phyloP scores from a whole-genome alignment of 2,329 filamentous ascomycete genomes.

The Epichloe sp. region DNA sequence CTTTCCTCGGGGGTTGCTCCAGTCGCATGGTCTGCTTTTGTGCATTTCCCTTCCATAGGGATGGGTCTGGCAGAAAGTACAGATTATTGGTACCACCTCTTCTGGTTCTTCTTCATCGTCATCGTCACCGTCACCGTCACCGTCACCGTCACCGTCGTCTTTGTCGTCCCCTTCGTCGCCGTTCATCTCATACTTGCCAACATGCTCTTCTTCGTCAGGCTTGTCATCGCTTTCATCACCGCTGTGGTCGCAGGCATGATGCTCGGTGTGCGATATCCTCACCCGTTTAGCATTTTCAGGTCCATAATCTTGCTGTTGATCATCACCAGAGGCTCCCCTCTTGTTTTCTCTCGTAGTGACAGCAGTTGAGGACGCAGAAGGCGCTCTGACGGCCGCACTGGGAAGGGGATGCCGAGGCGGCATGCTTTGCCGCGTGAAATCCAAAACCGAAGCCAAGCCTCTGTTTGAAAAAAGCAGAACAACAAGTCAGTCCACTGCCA shows the following conservation, averaged over 20 bases:
- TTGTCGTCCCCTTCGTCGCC: not conserved
- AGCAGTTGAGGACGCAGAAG: not conserved
- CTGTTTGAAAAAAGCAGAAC: too few relatives aligned
- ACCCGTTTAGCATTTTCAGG: not conserved
- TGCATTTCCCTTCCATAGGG: constrained; percentile 3
- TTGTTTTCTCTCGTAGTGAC: not conserved
- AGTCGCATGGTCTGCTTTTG: constrained; percentile 7
- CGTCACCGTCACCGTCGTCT: not conserved
- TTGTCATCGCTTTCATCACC: not conserved
- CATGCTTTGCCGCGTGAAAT: not conserved
- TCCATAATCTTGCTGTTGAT: too few relatives aligned
- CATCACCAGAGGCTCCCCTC: not conserved
- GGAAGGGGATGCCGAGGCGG: not conserved
- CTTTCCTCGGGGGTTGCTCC: not conserved
- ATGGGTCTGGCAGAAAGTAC: constrained; percentile 8
- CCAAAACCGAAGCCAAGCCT: too few relatives aligned
- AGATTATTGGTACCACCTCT: not conserved
- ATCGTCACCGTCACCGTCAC: not conserved
- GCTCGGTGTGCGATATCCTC: not conserved
- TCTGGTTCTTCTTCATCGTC: not conserved
- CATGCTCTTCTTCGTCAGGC: too few relatives aligned
- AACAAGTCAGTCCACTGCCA: too few relatives aligned
- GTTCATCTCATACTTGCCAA: not conserved
- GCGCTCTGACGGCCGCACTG: too few relatives aligned
- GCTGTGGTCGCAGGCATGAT: not conserved